Evolutionary conservation across 2,329 filamentous ascomycete species (phyloP).

Genomic region (Emergomyces orientalis): DNA sequence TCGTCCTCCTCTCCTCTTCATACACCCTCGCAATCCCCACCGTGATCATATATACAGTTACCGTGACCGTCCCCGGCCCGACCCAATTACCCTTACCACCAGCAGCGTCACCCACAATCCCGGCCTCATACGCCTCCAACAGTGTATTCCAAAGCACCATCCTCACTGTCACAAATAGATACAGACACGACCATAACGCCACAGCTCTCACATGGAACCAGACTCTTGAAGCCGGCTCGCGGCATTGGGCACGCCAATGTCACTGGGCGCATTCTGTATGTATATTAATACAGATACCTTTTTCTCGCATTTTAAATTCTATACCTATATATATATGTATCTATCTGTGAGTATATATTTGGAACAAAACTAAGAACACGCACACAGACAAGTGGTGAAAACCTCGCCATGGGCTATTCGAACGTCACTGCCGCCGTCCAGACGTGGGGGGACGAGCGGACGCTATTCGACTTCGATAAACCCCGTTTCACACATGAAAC

Average conservation of each 20-base stretch:
- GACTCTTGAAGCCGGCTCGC: conserved; percentile 50
- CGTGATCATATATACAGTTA: not conserved
- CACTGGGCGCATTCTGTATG: conserved; percentile 34
- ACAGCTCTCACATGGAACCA: conserved; percentile 53
- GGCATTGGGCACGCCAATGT: conserved; percentile 41
- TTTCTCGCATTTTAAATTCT: not conserved
- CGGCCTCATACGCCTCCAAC: not conserved
- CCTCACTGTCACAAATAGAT: conserved; percentile 50
- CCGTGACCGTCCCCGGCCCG: not conserved
- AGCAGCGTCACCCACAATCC: not conserved
- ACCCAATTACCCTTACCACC: not conserved
- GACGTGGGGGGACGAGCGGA: conserved; percentile 55
- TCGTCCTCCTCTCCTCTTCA: not conserved
- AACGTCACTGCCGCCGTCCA: conserved; percentile 53
- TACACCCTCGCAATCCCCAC: not conserved
- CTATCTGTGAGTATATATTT: not conserved
- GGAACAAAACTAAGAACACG: not conserved
- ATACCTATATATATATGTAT: not conserved
- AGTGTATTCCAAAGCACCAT: not conserved
- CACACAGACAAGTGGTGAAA: conserved; percentile 50
- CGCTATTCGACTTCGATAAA: conserved; percentile 49
- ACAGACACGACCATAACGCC: conserved; percentile 55
- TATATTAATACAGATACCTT: not conserved
- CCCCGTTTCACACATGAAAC: conserved; percentile 49
- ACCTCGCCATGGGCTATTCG: conserved; percentile 58